phyloP scores from a whole-genome alignment of 225 moss, liverwort and hornwort species.

The Climacium dendroides region DNA sequence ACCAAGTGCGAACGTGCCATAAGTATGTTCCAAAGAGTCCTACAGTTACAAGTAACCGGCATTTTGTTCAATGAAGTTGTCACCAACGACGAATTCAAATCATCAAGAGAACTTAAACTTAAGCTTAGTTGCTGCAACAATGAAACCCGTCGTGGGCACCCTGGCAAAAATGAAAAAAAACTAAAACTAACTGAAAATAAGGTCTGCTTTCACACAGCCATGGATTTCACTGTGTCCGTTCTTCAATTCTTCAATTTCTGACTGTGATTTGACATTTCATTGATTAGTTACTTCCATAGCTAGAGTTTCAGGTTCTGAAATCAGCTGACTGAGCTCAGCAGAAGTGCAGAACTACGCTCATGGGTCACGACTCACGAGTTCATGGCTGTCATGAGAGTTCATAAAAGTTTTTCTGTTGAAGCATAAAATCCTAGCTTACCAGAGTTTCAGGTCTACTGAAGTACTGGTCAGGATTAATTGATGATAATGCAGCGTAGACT shows the following conservation, averaged over 20 bases:
- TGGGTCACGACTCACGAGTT: too few species aligned
- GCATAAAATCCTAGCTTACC: neutral
- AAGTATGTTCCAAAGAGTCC: too few species aligned
- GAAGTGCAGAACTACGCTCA: neutral
- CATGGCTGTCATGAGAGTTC: neutral
- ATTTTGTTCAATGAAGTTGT: neutral
- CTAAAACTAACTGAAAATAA: too few species aligned
- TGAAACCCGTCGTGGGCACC: too few species aligned
- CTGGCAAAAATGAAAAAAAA: too few species aligned
- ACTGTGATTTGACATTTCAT: neutral
- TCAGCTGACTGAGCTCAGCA: neutral
- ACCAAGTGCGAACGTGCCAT: too few species aligned
- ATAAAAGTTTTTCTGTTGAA: neutral
- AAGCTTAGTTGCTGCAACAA: too few species aligned
- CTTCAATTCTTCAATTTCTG: neutral
- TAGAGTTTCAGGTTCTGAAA: neutral
- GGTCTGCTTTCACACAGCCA: too few species aligned
- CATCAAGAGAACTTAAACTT: too few species aligned
- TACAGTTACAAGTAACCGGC: neutral
- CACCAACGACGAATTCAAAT: neutral
- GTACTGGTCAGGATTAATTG: neutral
- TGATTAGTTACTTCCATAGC: neutral
- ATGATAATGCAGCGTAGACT: neutral
- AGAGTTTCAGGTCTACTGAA: neutral
- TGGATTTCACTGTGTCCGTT: too few species aligned